Evolutionary conservation across 2,329 filamentous ascomycete species (phyloP).

Genomic region (Colletotrichum limetticola): DNA sequence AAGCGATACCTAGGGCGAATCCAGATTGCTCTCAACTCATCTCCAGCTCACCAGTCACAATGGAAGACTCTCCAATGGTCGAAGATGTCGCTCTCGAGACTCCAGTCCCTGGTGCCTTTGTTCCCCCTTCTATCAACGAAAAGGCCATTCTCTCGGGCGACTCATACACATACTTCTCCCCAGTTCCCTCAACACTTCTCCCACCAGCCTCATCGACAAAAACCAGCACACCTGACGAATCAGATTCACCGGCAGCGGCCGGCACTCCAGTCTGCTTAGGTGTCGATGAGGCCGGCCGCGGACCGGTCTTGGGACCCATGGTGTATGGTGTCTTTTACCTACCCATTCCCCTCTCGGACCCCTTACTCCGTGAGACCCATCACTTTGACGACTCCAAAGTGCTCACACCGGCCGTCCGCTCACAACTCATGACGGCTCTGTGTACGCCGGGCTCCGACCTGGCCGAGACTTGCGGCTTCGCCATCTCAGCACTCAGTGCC

Average conservation of each 20-base stretch:
- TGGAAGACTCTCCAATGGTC: slow-evolving; percentile 53
- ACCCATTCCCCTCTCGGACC: slow-evolving; percentile 75
- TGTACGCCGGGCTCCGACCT: slow-evolving; percentile 71
- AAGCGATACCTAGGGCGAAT: background rate
- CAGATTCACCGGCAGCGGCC: slow-evolving; percentile 39
- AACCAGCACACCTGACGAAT: slow-evolving; percentile 19
- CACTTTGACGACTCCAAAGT: slow-evolving; percentile 97
- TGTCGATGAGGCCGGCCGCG: slow-evolving; percentile 93
- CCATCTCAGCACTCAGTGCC: slow-evolving; percentile 82
- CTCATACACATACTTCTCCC: slow-evolving; percentile 78
- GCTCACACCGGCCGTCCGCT: slow-evolving; percentile 82
- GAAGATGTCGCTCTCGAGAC: slow-evolving; percentile 48
- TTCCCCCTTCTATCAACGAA: slow-evolving; percentile 76
- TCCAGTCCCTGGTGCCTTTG: slow-evolving; percentile 56
- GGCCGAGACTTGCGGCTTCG: slow-evolving; percentile 78
- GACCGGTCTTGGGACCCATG: slow-evolving; percentile 89
- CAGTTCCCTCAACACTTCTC: slow-evolving; percentile 71
- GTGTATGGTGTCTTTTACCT: slow-evolving; percentile 80
- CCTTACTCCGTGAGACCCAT: slow-evolving; percentile 81
- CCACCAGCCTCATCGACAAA: slow-evolving; percentile 45
- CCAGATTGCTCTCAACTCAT: background rate
- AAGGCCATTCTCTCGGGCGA: slow-evolving; percentile 68
- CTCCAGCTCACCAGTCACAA: slow-evolving; percentile 36
- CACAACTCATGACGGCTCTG: slow-evolving; percentile 74
- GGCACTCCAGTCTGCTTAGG: slow-evolving; percentile 74